A percentile compares a stretch with the other conserved stretches of the same genome.
Conservation (phyloP, 768 basidiomycete genomes). For the Podaxis pistillaris region DNA sequence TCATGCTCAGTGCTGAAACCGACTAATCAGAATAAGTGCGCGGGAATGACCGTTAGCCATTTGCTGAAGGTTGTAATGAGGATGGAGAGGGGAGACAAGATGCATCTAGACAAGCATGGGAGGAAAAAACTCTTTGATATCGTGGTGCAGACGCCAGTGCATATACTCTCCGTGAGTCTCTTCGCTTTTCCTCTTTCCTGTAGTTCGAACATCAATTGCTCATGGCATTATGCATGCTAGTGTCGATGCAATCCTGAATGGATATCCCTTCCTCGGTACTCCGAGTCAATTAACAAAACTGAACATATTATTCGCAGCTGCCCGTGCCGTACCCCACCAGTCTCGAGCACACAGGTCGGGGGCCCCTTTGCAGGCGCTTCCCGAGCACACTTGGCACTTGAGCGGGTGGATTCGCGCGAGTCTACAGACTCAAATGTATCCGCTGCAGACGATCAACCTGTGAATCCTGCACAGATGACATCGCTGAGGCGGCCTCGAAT, state of each 20-base stretch:
- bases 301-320: constrained; percentile 36
- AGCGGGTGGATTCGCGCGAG: constrained; percentile 30
- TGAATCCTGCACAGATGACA: constrained; percentile 27
- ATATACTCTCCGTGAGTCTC: constrained; percentile 77
- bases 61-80: constrained; percentile 78
- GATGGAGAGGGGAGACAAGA: constrained; percentile 79
- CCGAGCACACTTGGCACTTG: constrained; percentile 22
- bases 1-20: constrained; percentile 65
- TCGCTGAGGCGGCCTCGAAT: constrained; percentile 25
- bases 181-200: not conserved
- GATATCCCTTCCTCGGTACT: constrained; percentile 77
- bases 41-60: constrained; percentile 76
- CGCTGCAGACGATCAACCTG: constrained; percentile 34
- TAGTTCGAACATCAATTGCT: not conserved
- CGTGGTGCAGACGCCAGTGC: constrained; percentile 80
- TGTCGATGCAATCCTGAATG: constrained; percentile 82
- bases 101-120: constrained; percentile 61
- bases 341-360: constrained; percentile 11
- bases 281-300: constrained; percentile 41
- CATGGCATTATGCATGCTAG: constrained; percentile 29
- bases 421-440: constrained; percentile 36
- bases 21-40: constrained; percentile 75
- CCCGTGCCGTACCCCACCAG: constrained; percentile 39
- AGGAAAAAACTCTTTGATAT: constrained; percentile 86
- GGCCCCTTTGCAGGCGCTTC: constrained; percentile 5